Base-by-base conservation (phyloP, 768 basidiomycete genomes). In the Mycena haematopus region DNA sequence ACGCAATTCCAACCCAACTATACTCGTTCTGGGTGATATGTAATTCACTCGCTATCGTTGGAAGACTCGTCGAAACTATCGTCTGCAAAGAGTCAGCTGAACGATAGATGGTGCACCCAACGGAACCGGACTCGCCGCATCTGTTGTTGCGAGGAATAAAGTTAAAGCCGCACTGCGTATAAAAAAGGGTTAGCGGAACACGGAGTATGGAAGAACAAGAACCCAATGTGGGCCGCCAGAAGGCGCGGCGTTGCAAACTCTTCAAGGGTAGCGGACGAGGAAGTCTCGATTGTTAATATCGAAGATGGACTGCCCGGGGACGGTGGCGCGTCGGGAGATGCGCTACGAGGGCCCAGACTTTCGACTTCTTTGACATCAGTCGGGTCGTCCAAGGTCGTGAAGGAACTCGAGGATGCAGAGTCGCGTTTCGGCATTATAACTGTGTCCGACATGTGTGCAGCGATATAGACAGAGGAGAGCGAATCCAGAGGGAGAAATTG, bases 131-230 rank as follows among this genome's bases (percentile, higher is more conserved):
- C 88, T 65, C 71, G 93, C 93, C 52, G 90, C 85, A 74, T 94
- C 92, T 6, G 92, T 94, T 13, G 92, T 95, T 3, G 92, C 92
- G 13, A 95, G 86, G 74, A 95, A 95, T 58, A 94, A 73, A 11
- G 92, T 82, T 75, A 94, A 74, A 6, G 91, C 92, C 38, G 91
- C 90, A 49, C 93, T 93, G 70, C 29, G 60, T 40, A 53, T 35
- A 40, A 61, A 40, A 35, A 21, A n/a, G n/a, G 25, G 24, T 45
- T 24, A 42, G 54, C 46, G 57, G 62, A 61, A 44, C 54, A 25
- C 21, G 10, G 46, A 22, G 45, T 56, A 68, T 36, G 58, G 19
- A 44, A 22, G 44, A 24, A 24, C 61, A 73, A 69, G 62, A 75
- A 91, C 91, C 91, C 91, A 65, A 90, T 80, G 72, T 92, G 91